Evolutionary conservation across 192 early-diverging fungal species (phyloP), one percentile per base, ranked within the genome.

Genomic region (Mortierella alpina): DNA sequence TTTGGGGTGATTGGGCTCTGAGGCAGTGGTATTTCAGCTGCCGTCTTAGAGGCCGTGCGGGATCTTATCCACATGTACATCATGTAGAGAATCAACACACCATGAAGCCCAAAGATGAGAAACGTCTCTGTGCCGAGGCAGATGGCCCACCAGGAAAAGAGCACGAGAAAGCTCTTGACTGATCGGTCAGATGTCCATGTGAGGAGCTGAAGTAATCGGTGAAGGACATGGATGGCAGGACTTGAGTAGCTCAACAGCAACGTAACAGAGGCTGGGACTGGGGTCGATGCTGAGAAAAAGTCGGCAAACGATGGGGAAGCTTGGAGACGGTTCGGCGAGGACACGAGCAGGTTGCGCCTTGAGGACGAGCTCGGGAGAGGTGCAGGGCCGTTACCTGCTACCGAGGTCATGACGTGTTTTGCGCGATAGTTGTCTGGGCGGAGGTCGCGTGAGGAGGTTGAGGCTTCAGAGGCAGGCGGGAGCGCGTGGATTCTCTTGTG

Each of bases 111-210:
- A 69, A 59, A 78, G 56, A 84, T 72, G 41, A 84, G 50, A 31
- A 86, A 70, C 13, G 71, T 55, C 53, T 73, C 73, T 46, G 83
- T 73, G 31, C 72, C 83, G 41, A 84, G 73, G 20, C 85, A 86
- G 57, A 84, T 39, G 40, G 73, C 70, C 85, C 85, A 86, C 85
- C 85, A 86, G 44, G 78, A 64, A 52, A 83, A 73, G 51, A 86
- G 74, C 2, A 86, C 53, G 11, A 86, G 61, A 17, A 83, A 84
- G 52, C 82, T 84, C 71, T 86, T 76, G 56, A 68, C 69, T 15
- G 82, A 73, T 58, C 75, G 81, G 63, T 66, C 64, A 6, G 85
- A 74, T 17, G 82, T 67, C 85, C 85, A 86, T 4, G 85, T 84
- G 20, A 86, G 23, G 17, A 86, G 69, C 17, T 82, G 80, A 17